phyloP scores from a whole-genome alignment of 2,329 filamentous ascomycete species.

The Claviceps monticola region DNA sequence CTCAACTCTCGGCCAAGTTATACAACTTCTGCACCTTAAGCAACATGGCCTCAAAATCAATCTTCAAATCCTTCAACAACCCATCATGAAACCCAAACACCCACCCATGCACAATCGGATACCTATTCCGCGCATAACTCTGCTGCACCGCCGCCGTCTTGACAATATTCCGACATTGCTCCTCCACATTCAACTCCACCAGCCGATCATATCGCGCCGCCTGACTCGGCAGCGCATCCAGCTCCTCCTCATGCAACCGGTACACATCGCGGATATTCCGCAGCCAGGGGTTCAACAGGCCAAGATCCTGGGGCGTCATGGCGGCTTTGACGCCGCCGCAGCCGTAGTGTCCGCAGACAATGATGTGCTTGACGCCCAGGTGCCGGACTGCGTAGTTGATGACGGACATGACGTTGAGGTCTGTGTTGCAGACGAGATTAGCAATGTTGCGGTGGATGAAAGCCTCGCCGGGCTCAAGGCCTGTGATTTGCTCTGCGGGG shows the following conservation, averaged over 20 bases:
- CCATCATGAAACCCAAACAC: conserved; percentile 58
- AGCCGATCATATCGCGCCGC: conserved; percentile 52
- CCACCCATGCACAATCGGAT: conserved; percentile 60
- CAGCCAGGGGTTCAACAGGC: conserved; percentile 60
- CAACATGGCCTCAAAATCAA: conserved; percentile 45
- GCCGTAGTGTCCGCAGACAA: conserved; percentile 68
- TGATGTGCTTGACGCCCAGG: conserved; percentile 67
- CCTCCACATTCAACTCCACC: conserved; percentile 70
- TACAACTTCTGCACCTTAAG: conserved; percentile 51
- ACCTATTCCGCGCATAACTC: conserved; percentile 47
- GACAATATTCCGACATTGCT: conserved; percentile 65
- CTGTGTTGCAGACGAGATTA: conserved; percentile 69
- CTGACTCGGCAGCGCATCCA: conserved; percentile 48
- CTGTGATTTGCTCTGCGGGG: conserved; percentile 78
- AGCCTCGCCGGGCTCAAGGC: conserved; percentile 74
- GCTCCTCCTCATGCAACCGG: conserved; percentile 54
- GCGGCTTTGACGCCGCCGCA: conserved; percentile 66
- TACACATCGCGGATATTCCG: conserved; percentile 64
- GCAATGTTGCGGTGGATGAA: conserved; percentile 94
- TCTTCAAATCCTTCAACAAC: conserved; percentile 48
- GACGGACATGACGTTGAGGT: conserved; percentile 68
- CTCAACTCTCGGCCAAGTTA: conserved; percentile 28
- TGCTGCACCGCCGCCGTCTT: conserved; percentile 72
- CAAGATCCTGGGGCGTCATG: conserved; percentile 56
- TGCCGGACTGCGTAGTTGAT: conserved; percentile 78